A percentile compares a stretch with the other conserved stretches of the same genome.
These are phyloP conservation scores for Rhodotorula sp. DNA, from an alignment of 1,284 basidiomycete genomes.

Conservation along the genomic window DNA sequence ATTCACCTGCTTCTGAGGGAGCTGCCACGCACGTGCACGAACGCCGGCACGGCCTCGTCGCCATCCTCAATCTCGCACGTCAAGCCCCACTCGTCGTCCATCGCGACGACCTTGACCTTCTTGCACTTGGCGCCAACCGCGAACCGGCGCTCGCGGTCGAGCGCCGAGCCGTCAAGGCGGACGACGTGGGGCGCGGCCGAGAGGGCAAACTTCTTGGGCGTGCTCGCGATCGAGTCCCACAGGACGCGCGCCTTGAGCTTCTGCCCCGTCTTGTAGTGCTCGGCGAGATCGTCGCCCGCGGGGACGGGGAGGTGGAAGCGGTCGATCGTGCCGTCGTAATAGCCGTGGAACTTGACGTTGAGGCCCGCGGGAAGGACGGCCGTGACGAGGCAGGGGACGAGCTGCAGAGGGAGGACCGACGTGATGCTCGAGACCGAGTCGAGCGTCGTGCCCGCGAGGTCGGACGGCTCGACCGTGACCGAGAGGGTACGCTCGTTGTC, in stretches of 20 bases:
- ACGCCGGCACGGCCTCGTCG: slow-evolving; percentile 63
- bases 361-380: slow-evolving; percentile 75
- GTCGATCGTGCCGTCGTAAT: slow-evolving; percentile 90
- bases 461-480: slow-evolving; percentile 46
- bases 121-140: slow-evolving; percentile 69
- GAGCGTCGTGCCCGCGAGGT: slow-evolving; percentile 50
- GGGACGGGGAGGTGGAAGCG: slow-evolving; percentile 66
- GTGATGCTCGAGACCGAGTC: slow-evolving; percentile 75
- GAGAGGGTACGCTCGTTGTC: slow-evolving; percentile 49
- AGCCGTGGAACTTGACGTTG: slow-evolving; percentile 87
- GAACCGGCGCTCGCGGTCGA: slow-evolving; percentile 60
- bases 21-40: slow-evolving; percentile 71
- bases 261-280: slow-evolving; percentile 71
- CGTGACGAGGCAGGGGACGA: slow-evolving; percentile 84
- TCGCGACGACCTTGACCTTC: slow-evolving; percentile 67
- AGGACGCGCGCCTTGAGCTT: slow-evolving; percentile 86
- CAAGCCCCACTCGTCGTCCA: slow-evolving; percentile 80
- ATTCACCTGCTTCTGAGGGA: background rate
- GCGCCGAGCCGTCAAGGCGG: slow-evolving; percentile 15
- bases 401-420: slow-evolving; percentile 80
- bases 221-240: slow-evolving; percentile 68
- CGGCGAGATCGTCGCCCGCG: slow-evolving; percentile 48
- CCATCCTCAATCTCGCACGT: slow-evolving; percentile 60
- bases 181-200: slow-evolving; percentile 74
- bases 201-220: slow-evolving; percentile 74